Conservation (phyloP, 2,329 filamentous ascomycete species). For the Ceratocystis destructans region DNA sequence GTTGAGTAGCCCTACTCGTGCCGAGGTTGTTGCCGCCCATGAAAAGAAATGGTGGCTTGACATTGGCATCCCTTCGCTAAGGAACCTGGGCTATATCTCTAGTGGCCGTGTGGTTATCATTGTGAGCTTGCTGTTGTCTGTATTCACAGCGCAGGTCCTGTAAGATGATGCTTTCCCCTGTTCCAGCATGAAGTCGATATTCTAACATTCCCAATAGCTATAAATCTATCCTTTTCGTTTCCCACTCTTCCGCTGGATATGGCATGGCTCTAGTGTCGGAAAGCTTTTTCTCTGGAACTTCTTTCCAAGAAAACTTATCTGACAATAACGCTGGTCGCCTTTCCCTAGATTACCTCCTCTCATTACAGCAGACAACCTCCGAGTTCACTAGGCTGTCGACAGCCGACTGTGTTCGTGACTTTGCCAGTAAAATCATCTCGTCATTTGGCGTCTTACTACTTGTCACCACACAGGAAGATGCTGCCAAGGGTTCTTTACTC, state of each 20-base stretch:
- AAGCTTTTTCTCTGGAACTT: constrained; percentile 28
- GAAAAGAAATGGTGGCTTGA: constrained; percentile 36
- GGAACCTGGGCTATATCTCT: constrained; percentile 35
- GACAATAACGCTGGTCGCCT: constrained; percentile 25
- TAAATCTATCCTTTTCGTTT: constrained; percentile 38
- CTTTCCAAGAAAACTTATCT: constrained; percentile 27
- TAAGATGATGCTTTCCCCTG: constrained; percentile 24
- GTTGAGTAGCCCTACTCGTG: constrained; percentile 39
- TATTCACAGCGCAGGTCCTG: constrained; percentile 37
- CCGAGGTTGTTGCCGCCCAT: constrained; percentile 36
- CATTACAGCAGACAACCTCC: constrained; percentile 24
- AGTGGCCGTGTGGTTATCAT: constrained; percentile 30
- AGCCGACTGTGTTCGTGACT: constrained; percentile 25
- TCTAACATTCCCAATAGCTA: constrained; percentile 26
- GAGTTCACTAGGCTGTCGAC: constrained; percentile 25
- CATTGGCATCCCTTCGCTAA: constrained; percentile 39
- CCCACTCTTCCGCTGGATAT: constrained; percentile 26
- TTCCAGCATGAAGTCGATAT: background rate
- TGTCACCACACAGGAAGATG: constrained; percentile 22
- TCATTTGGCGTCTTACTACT: constrained; percentile 28
- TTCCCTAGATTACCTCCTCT: constrained; percentile 22
- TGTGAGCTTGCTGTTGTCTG: constrained; percentile 29
- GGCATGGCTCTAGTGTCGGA: constrained; percentile 28
- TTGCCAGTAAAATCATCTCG: constrained; percentile 26
- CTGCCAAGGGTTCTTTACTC: constrained; percentile 24